phyloP scores from a whole-genome alignment of 2,329 filamentous ascomycete genomes.

The Claviceps citrina region DNA sequence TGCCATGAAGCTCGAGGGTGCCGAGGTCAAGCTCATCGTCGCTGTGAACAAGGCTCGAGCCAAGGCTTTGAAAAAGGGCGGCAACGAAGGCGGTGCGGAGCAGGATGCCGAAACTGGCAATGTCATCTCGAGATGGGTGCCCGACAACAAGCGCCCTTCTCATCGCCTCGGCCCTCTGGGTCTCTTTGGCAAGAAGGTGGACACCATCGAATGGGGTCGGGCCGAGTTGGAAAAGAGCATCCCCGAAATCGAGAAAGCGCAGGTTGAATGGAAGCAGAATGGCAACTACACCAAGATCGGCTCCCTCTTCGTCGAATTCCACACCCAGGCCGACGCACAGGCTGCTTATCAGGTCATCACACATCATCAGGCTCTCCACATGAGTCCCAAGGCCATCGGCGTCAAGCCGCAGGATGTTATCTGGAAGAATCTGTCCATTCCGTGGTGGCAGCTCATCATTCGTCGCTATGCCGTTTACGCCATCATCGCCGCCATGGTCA shows the following conservation, averaged over 20 bases:
- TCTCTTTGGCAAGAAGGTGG: slow-evolving; percentile 50
- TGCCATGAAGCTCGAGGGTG: slow-evolving; percentile 65
- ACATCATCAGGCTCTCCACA: slow-evolving; percentile 67
- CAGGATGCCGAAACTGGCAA: slow-evolving; percentile 50
- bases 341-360: slow-evolving; percentile 67
- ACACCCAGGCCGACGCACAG: slow-evolving; percentile 68
- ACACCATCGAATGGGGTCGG: slow-evolving; percentile 76
- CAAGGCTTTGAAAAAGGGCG: slow-evolving; percentile 21
- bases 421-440: slow-evolving; percentile 59
- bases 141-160: slow-evolving; percentile 50
- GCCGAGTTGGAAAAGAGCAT: slow-evolving; percentile 38
- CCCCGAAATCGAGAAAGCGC: slow-evolving; percentile 49
- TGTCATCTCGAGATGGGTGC: slow-evolving; percentile 51
- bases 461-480: slow-evolving; percentile 48
- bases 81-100: slow-evolving; percentile 20
- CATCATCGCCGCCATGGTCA: slow-evolving; percentile 55
- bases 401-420: slow-evolving; percentile 68
- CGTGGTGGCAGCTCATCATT: slow-evolving; percentile 62
- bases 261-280: slow-evolving; percentile 40
- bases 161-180: slow-evolving; percentile 51
- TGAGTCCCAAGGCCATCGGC: slow-evolving; percentile 73
- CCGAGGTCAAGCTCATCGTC: slow-evolving; percentile 69
- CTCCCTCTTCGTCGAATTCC: slow-evolving; percentile 88
- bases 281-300: slow-evolving; percentile 49
- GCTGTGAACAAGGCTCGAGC: slow-evolving; percentile 28